Conservation (phyloP, 2,329 filamentous ascomycete genomes). For the Curvularia sp. region DNA sequence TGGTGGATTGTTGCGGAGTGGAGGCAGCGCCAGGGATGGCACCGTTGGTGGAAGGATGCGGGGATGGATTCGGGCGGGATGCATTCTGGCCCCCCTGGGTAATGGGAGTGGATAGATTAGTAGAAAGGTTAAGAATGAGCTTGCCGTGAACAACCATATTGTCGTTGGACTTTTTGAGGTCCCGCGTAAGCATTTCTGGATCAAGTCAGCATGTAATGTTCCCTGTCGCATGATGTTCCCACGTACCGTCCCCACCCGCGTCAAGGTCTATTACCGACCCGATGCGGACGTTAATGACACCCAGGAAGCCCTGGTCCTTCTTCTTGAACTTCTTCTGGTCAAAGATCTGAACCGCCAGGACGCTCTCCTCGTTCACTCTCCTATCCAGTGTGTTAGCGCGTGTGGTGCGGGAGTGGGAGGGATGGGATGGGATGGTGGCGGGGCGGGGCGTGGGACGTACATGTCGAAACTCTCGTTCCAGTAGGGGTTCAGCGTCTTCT, state of each 20-base stretch:
- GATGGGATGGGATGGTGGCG: slow-evolving; percentile 1
- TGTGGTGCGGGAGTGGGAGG: slow-evolving; percentile 3
- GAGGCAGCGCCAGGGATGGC: slow-evolving; percentile 40
- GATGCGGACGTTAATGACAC: slow-evolving; percentile 95
- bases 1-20: slow-evolving; percentile 51
- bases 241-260: slow-evolving; percentile 85
- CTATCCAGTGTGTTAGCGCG: slow-evolving; percentile 59
- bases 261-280: slow-evolving; percentile 93
- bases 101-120: slow-evolving; percentile 78
- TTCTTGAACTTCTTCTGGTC: slow-evolving; percentile 99
- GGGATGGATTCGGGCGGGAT: slow-evolving; percentile 50
- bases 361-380: slow-evolving; percentile 90
- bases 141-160: slow-evolving; percentile 98
- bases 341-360: slow-evolving; percentile 96
- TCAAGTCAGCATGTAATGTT: slow-evolving; percentile 31
- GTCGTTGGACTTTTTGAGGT: slow-evolving; percentile 97
- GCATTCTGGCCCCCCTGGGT: slow-evolving; percentile 57
- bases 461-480: slow-evolving; percentile 99
- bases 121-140: slow-evolving; percentile 94
- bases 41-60: slow-evolving; percentile 50
- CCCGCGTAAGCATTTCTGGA: slow-evolving; percentile 92
- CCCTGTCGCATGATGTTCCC: slow-evolving; percentile 3
- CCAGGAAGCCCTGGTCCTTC: slow-evolving; percentile 98
- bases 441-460: slow-evolving; percentile 61
- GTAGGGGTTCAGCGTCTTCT: slow-evolving; percentile 98